A percentile compares a stretch with the other conserved stretches of the same genome.
phyloP scores from a whole-genome alignment of 352 stramenopile genomes.

The Phytophthora uliginosa region DNA sequence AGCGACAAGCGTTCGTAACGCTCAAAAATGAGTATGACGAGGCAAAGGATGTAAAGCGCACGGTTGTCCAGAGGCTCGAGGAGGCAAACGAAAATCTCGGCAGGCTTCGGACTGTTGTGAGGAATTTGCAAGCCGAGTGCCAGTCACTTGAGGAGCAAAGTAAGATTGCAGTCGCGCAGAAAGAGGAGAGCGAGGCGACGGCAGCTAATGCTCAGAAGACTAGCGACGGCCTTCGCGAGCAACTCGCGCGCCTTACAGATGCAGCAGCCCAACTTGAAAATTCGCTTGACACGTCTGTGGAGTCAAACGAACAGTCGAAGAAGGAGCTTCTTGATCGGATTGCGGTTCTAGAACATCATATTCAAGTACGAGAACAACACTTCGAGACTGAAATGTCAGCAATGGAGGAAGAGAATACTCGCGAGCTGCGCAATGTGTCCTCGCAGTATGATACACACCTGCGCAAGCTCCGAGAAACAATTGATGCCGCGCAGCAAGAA shows the following conservation, averaged over 20 bases:
- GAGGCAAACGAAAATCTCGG: constrained; percentile 80
- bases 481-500: constrained; percentile 22
- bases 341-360: constrained; percentile 37
- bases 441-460: constrained; percentile 44
- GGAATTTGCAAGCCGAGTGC: constrained; percentile 47
- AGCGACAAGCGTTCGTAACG: constrained; percentile 62
- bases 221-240: constrained; percentile 36
- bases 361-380: constrained; percentile 37
- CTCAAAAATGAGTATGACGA: constrained; percentile 69
- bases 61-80: constrained; percentile 63
- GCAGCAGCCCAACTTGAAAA: constrained; percentile 35
- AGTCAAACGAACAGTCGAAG: constrained; percentile 36
- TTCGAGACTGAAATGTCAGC: constrained; percentile 35
- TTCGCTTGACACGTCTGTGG: constrained; percentile 42
- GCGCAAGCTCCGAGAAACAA: constrained; percentile 35
- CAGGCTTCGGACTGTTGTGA: constrained; percentile 62
- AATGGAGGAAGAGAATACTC: constrained; percentile 28
- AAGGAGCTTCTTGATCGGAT: constrained; percentile 46
- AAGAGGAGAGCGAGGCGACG: constrained; percentile 24
- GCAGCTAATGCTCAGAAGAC: constrained; percentile 18
- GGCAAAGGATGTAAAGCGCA: constrained; percentile 52
- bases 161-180: constrained; percentile 19
- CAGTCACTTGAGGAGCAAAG: constrained; percentile 43
- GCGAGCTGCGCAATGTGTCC: constrained; percentile 34
- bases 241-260: constrained; percentile 27